Evolutionary conservation across 2,329 filamentous ascomycete species (phyloP), one percentile per base, ranked within the genome.

Genomic region (Elsinoe fawcettii): DNA sequence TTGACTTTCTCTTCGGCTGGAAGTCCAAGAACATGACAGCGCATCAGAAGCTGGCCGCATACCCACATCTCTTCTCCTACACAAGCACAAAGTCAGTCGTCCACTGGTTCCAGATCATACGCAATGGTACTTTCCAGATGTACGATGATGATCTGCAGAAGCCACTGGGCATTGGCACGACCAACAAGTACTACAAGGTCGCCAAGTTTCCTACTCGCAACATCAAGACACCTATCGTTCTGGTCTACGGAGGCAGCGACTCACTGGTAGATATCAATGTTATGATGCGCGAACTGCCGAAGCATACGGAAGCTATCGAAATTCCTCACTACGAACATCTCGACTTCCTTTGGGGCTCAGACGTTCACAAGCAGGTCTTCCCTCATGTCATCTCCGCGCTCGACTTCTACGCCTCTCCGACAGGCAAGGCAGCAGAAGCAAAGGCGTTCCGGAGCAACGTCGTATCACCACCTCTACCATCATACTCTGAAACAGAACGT

Each of bases 91-190:
- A 99, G 73, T 91, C 86, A 18, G 90, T 99, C 7, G 93, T 99
- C 0, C 93, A 99, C 69, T 99, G 93, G 93, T 99, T 99, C 70
- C 93, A 99, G 69, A 96, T 99, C 68, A 99, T 99, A 66, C 86
- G 93, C 62, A 96, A 92, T 66, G 88, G 90, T 66, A 90, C 84
- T 23, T 97, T 99, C 71, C 93, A 99, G 71, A 96, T 99, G 88
- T 97, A 91, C 71, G 93, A 99, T 68, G 93, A 99, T 68, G 92
- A 97, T 65, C 81, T 93, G 0, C 87, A 90, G 58, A 85, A 86
- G 25, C 86, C 86, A 0, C 76, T 95, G 59, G 83, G 84, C 56
- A 76, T 91, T 36, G 82, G 81, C 20, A 84, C 84, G 3, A 81
- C 81, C 56, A 85, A 82, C 66, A 90, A 92, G 65, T 96, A 95